A percentile compares a stretch with the other conserved stretches of the same genome.
Evolutionary conservation across 371 early-diverging fungal species (phyloP).

Genomic region (Mortierella sp.): DNA sequence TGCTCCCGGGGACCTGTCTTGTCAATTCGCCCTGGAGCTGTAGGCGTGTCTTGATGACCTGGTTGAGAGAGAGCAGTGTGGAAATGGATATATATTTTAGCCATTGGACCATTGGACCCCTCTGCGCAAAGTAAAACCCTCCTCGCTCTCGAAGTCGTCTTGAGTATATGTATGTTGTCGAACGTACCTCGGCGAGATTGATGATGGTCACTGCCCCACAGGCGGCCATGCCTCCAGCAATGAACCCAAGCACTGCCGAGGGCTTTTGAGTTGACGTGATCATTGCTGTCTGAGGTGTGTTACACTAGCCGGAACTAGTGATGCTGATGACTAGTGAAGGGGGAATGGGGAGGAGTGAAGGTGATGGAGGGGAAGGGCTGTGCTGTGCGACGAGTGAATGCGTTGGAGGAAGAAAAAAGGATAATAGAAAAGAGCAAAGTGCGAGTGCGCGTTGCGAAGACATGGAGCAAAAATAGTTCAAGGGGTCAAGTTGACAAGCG

Average conservation of each 20-base stretch:
- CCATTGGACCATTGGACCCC: neutral
- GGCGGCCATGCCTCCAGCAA: slow-evolving; percentile 83
- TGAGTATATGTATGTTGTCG: neutral
- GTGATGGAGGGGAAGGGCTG: neutral
- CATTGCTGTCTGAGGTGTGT: neutral
- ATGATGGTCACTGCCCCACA: slow-evolving; percentile 93
- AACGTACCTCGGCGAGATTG: slow-evolving; percentile 87
- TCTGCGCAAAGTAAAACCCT: slow-evolving; percentile 4
- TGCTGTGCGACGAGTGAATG: too few species aligned
- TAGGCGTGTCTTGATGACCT: slow-evolving; percentile 94
- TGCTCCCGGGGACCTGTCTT: slow-evolving; percentile 45
- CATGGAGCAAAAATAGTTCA: too few species aligned
- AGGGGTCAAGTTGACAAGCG: too few species aligned
- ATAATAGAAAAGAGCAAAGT: neutral
- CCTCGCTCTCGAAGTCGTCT: too few species aligned
- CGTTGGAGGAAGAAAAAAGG: neutral
- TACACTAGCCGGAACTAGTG: neutral
- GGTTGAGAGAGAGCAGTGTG: neutral
- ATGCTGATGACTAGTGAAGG: neutral
- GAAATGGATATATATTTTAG: too few species aligned
- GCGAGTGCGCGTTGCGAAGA: too few species aligned
- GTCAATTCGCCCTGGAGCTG: slow-evolving; percentile 94
- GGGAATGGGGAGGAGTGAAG: too few species aligned
- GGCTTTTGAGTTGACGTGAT: slow-evolving; percentile 8
- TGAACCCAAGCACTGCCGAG: slow-evolving; percentile 61